Evolutionary conservation across 2,329 filamentous ascomycete species (phyloP), one percentile per base, ranked within the genome.

Genomic region (Penicillium sp.): DNA sequence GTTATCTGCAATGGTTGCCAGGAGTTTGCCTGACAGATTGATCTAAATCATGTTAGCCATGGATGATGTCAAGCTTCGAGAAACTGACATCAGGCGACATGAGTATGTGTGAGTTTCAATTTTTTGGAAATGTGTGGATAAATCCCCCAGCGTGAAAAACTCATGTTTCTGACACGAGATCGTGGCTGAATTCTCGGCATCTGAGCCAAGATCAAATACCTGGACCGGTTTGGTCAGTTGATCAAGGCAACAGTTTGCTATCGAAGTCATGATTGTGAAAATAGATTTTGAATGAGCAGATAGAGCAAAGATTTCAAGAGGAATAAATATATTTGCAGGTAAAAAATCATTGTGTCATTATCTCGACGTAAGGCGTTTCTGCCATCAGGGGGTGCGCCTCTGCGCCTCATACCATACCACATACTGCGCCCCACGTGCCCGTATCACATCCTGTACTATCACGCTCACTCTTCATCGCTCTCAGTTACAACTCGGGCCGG

Each of bases 1-100:
- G 56, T 68, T 14, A 65, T 55, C n/a, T 67, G 61, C 12, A 70
- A 53, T 4, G 65, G 62, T n/a, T 59, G 53, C 60, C 63, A 68
- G 1, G 67, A 68, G 29, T 66, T 68, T 12, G 42, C 45, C 44
- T 69, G 67, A 40, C 55, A 62, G 48, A 70, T 61, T 15, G 67
- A 69, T 59, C 65, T 69, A 41, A 43, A 22, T 26, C 20, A 25
- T 22, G 26, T 53, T 53, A 48, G 46, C 8, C 22, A 22, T 23
- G n/a, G 26, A 29, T 22, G 11, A 8, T 43, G 6, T 18, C 23
- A 31, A 25, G n/a, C 25, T 15, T n/a, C n/a, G n/a, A n/a, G 15
- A 22, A 5, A 55, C 62, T 18, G 29, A 63, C 63, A 65, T 55
- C 11, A 63, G 22, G 11, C 60, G 56, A 18, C 49, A 53, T 9